A percentile compares a stretch with the other conserved stretches of the same genome.
Evolutionary conservation across 2,329 filamentous ascomycete species (phyloP).

Genomic region (Fusarium concolor): DNA sequence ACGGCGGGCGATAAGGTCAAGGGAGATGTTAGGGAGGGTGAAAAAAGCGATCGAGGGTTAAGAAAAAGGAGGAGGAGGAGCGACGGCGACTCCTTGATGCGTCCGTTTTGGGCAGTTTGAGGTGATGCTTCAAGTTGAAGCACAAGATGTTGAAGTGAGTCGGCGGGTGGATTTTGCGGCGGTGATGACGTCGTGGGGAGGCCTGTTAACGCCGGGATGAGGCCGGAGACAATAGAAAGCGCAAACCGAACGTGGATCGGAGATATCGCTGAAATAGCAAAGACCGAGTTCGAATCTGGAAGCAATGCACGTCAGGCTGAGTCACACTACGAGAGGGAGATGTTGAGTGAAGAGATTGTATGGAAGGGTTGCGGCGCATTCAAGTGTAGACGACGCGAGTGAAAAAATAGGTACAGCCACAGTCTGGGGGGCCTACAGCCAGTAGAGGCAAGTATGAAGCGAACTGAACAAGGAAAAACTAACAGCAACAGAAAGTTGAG

Average conservation of each 20-base stretch:
- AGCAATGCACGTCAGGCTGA: constrained; percentile 41
- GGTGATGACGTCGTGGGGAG: constrained; percentile 46
- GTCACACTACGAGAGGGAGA: constrained; percentile 21
- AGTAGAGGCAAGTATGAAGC: constrained; percentile 1
- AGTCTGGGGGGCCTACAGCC: constrained; percentile 10
- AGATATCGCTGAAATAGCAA: constrained; percentile 39
- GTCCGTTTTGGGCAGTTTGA: constrained; percentile 62
- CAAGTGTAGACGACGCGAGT: constrained; percentile 16
- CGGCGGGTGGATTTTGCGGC: constrained; percentile 41
- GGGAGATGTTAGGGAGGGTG: constrained; percentile 63
- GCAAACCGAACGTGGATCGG: constrained; percentile 37
- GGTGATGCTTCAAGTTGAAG: constrained; percentile 45
- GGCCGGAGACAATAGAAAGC: constrained; percentile 37
- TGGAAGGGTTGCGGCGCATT: constrained; percentile 41
- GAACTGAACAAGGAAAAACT: constrained; percentile 16
- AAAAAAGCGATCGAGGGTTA: constrained; percentile 62
- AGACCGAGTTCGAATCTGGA: constrained; percentile 39
- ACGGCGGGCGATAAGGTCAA: constrained; percentile 3
- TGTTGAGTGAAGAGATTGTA: constrained; percentile 23
- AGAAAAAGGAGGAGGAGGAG: constrained; percentile 60
- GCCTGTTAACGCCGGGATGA: constrained; percentile 43
- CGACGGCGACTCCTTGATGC: constrained; percentile 58
- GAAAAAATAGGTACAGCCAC: constrained; percentile 32
- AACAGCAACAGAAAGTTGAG: constrained; percentile 31
- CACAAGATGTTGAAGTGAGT: constrained; percentile 37